Evolutionary conservation across 768 basidiomycete genomes (phyloP), one percentile per base, ranked within the genome.

Genomic region (Strobilomyces confusus): DNA sequence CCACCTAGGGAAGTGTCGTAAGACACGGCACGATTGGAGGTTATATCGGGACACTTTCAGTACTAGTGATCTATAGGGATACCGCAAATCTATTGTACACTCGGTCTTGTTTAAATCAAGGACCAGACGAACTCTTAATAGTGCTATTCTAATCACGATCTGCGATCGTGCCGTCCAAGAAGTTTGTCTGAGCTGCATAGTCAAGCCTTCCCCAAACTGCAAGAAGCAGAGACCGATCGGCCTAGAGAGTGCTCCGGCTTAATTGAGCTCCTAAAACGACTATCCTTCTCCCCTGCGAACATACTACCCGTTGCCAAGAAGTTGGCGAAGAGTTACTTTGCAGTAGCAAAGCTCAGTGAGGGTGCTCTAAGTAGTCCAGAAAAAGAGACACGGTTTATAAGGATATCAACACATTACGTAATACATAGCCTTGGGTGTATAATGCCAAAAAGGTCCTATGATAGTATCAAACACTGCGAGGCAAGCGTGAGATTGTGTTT

Each of bases 151-250:
- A n/a, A 23, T 22, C 7, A 20, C 17, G 14, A 15, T 15, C 9
- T 9, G 5, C 34, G 12, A 26, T 15, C 29, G 26, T 23, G 5
- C 29, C 6, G 23, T 29, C 17, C 8, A 22, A 50, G 32, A 56
- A 71, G n/a, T n/a, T n/a, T 87, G 82, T 87, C 60, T 66, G 83
- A 80, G 75, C 78, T 62, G 61, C 86, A 86, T 84, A 87, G 86
- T 87, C 86, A 84, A 87, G 84, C 82, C 75, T 72, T 72, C 76
- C 72, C 75, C 74, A 74, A 70, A 56, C 71, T 75, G 71, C 69
- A 67, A 63, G 65, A 66, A 51, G 62, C 63, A 64, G 73, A 69
- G 66, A 66, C 56, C 65, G 57, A 58, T 69, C 66, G 60, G 61
- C 71, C 72, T 78, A 67, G 76, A 72, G 76, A 73, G 72, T 68